These are phyloP conservation scores for Polygonum aviculare DNA, from an alignment of 148 eudicot species.

Conservation along the genomic window DNA sequence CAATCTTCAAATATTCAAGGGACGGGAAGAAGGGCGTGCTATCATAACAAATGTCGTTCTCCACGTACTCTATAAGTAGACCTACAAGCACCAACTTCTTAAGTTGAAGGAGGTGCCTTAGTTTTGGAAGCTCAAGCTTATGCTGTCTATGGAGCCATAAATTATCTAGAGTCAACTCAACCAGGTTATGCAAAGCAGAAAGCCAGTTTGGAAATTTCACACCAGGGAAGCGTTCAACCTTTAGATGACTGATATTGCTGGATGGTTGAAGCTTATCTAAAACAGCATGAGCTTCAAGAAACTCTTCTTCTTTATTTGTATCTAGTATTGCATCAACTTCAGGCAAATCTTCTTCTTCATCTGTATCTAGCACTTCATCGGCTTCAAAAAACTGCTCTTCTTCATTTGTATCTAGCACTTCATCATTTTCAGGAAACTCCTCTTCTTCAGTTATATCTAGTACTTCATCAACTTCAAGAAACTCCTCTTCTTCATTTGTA, in stretches of 20 bases:
- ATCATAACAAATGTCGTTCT: neutral
- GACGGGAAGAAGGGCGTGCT: constrained; percentile 21
- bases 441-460: neutral
- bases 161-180: neutral
- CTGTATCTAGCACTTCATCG: too few species aligned
- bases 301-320: too few species aligned
- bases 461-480: too few species aligned
- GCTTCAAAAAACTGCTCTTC: too few species aligned
- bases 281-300: too few species aligned
- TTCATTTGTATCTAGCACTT: neutral
- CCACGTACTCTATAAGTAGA: neutral
- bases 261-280: neutral
- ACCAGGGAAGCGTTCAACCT: neutral
- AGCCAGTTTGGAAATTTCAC: neutral
- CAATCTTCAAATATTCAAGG: constrained; percentile 10
- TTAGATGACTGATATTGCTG: neutral
- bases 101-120: neutral
- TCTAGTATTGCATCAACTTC: too few species aligned
- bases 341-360: too few species aligned
- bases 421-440: neutral
- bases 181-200: neutral
- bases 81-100: neutral
- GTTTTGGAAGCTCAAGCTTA: neutral
- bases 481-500: too few species aligned
- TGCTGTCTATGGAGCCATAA: too few species aligned